A percentile compares a stretch with the other conserved stretches of the same genome.
phyloP scores from a whole-genome alignment of 176 grass and related monocot species.

The Rhynchospora breviuscula region DNA sequence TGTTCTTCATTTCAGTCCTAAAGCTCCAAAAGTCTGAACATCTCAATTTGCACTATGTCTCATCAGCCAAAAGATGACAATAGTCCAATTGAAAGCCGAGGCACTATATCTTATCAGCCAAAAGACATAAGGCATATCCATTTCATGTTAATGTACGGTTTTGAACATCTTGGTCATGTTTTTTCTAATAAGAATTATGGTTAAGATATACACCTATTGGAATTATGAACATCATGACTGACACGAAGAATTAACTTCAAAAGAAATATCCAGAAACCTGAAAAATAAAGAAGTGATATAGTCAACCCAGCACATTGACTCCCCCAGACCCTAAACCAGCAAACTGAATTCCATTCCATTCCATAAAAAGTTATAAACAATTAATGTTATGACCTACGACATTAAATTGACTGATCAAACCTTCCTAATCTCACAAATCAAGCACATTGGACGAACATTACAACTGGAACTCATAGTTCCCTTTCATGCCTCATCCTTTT shows the following conservation, averaged over 20 bases:
- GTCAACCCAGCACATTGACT: neutral
- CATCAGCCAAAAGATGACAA: neutral
- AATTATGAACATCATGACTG: neutral
- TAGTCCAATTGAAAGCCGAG: neutral
- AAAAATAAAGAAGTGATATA: neutral
- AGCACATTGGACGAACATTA: neutral
- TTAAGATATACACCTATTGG: neutral
- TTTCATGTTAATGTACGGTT: neutral
- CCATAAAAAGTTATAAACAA: neutral
- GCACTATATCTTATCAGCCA: neutral
- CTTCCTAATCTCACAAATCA: neutral
- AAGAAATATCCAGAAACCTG: neutral
- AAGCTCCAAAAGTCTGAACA: neutral
- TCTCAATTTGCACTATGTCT: neutral
- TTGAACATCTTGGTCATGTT: neutral
- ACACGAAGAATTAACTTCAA: neutral
- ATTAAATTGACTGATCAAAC: neutral
- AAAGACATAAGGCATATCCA: neutral
- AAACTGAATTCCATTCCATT: neutral
- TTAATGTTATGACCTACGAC: neutral
- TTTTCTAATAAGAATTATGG: neutral
- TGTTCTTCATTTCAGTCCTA: neutral
- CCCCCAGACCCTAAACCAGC: neutral
- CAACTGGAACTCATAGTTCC: neutral
- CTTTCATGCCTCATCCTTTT: neutral